These are phyloP conservation scores for Bacterosira constricta DNA, from an alignment of 108 stramenopile genomes.

Conservation along the genomic window DNA sequence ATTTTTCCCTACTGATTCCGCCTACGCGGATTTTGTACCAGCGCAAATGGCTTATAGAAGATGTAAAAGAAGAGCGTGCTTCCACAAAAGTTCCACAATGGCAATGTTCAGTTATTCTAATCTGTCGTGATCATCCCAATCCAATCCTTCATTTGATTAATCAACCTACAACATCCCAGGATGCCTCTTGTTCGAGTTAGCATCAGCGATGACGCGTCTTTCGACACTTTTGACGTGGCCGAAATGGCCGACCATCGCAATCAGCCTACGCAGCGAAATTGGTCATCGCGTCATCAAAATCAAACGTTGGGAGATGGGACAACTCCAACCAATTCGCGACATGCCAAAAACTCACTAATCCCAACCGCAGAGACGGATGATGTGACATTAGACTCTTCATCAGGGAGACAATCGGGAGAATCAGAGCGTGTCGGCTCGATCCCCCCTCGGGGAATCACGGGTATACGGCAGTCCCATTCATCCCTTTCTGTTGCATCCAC, in stretches of 20 bases:
- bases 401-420: background rate
- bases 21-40: too few relatives aligned
- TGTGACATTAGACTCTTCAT: conserved; percentile 11
- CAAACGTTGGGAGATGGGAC: background rate
- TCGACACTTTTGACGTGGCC: conserved; percentile 26
- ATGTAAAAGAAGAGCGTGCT: too few relatives aligned
- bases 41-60: too few relatives aligned
- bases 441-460: too few relatives aligned
- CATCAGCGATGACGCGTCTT: conserved; percentile 18
- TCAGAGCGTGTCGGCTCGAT: background rate
- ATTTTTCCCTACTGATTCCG: too few relatives aligned
- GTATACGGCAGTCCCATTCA: too few relatives aligned
- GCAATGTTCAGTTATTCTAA: too few relatives aligned
- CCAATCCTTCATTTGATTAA: too few relatives aligned
- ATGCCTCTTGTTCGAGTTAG: conserved; percentile 10
- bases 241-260: conserved; percentile 9
- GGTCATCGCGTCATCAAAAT: conserved; percentile 2
- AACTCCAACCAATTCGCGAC: background rate
- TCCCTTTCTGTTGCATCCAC: too few relatives aligned
- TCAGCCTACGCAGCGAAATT: background rate
- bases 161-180: background rate
- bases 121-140: too few relatives aligned
- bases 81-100: too few relatives aligned
- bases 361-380: conserved; percentile 14
- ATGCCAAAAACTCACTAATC: background rate